These are phyloP conservation scores for Pleurotus cornucopiae DNA, from an alignment of 768 basidiomycete genomes.

Conservation along the genomic window DNA sequence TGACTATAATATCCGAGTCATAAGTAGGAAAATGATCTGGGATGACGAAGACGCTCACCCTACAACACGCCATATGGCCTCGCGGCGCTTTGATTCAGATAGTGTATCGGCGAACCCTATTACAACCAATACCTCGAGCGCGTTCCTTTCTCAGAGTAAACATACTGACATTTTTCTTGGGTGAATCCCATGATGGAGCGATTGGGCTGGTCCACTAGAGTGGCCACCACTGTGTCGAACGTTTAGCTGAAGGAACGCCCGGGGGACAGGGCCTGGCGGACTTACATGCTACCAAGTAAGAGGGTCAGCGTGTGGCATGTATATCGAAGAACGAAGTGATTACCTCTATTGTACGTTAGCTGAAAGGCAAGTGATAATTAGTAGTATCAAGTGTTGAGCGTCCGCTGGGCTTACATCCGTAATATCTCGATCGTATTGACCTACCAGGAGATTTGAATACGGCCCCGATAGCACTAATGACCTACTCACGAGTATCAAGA, in stretches of 20 bases:
- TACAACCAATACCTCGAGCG: neutral
- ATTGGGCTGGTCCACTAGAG: conserved; percentile 32
- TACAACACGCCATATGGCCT: conserved; percentile 47
- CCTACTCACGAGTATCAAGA: conserved; percentile 43
- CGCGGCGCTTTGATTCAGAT: conserved; percentile 37
- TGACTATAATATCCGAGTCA: conserved; percentile 20
- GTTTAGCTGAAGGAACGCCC: conserved; percentile 4
- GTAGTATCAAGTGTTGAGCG: too few species aligned
- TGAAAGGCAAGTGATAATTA: too few species aligned
- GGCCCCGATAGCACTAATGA: neutral
- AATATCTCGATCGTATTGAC: conserved; percentile 54
- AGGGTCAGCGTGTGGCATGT: neutral
- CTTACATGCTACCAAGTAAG: neutral
- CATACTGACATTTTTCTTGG: conserved; percentile 47
- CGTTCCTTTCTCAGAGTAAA: neutral
- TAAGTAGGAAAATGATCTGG: neutral
- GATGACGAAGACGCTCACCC: conserved; percentile 18
- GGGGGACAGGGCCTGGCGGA: too few species aligned
- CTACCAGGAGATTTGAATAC: neutral
- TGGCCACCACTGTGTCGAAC: conserved; percentile 20
- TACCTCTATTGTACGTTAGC: too few species aligned
- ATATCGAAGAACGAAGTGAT: too few species aligned
- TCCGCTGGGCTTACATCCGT: conserved; percentile 37
- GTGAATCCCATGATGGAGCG: conserved; percentile 51
- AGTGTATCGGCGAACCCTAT: conserved; percentile 47